Evolutionary conservation across 1,139 yeast species (phyloP).

Genomic region (Yarrowia galli): DNA sequence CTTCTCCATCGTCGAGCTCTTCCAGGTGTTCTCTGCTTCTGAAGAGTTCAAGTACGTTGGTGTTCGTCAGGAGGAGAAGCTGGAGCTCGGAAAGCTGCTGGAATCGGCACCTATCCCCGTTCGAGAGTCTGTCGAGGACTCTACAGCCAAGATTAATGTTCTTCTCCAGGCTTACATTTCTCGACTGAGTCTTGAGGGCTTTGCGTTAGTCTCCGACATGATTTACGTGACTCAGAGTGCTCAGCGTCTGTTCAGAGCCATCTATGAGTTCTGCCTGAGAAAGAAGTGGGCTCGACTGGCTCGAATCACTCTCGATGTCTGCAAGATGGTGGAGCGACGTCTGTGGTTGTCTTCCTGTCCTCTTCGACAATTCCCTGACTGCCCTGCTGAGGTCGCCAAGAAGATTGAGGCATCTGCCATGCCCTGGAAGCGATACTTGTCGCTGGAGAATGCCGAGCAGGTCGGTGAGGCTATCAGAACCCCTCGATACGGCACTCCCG

Average conservation of each 20-base stretch:
- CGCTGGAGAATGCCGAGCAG: constrained; percentile 69
- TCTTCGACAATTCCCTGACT: constrained; percentile 75
- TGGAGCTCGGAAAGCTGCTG: constrained; percentile 73
- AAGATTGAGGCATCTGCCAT: constrained; percentile 81
- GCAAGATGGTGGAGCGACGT: constrained; percentile 81
- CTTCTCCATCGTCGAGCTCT: constrained; percentile 73
- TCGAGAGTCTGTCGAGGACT: constrained; percentile 72
- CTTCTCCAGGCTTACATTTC: constrained; percentile 87
- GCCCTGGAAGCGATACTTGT: constrained; percentile 83
- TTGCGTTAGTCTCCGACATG: constrained; percentile 94
- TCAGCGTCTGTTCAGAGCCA: constrained; percentile 84
- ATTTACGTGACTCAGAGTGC: constrained; percentile 92
- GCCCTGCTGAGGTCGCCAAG: constrained; percentile 71
- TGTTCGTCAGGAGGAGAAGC: constrained; percentile 83
- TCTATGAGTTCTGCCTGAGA: constrained; percentile 75
- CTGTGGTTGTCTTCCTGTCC: constrained; percentile 90
- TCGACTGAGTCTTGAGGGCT: constrained; percentile 76
- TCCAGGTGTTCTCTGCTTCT: constrained; percentile 78
- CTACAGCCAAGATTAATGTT: constrained; percentile 79
- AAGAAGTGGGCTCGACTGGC: constrained; percentile 78
- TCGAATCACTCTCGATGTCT: constrained; percentile 63
- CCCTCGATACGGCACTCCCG: constrained; percentile 68
- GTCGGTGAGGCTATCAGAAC: constrained; percentile 83
- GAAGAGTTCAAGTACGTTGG: constrained; percentile 87
- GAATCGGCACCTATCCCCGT: constrained; percentile 88